phyloP scores from a whole-genome alignment of 495 filamentous ascomycete species.

The Aspergillus leporis region DNA sequence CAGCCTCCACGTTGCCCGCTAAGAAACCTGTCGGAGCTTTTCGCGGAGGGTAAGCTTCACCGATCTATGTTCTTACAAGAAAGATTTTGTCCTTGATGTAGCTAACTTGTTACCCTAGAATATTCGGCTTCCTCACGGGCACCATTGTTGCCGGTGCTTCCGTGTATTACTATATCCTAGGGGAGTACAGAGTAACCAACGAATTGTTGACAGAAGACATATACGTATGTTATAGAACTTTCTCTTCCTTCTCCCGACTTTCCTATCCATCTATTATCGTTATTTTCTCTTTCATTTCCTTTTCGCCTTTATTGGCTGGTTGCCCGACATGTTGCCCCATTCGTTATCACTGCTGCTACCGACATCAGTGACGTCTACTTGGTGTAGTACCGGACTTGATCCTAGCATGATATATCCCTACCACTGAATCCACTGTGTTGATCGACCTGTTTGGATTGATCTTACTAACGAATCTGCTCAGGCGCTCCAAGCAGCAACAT shows the following conservation, averaged over 20 bases:
- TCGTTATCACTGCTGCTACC: background rate
- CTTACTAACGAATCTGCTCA: slow-evolving; percentile 35
- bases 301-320: slow-evolving; percentile 1
- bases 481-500: slow-evolving; percentile 85
- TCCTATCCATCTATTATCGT: background rate
- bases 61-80: background rate
- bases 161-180: slow-evolving; percentile 88
- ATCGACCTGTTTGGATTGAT: background rate
- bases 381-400: background rate
- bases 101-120: slow-evolving; percentile 46
- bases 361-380: background rate
- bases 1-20: slow-evolving; percentile 54
- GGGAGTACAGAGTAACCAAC: slow-evolving; percentile 92
- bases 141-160: slow-evolving; percentile 73
- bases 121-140: slow-evolving; percentile 93
- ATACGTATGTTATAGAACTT: slow-evolving; percentile 64
- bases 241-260: slow-evolving; percentile 7
- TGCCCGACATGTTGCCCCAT: too few species aligned
- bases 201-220: slow-evolving; percentile 95
- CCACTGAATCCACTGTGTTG: background rate
- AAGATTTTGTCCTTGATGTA: background rate
- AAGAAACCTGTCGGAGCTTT: slow-evolving; percentile 88
- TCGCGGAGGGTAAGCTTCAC: slow-evolving; percentile 76
- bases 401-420: background rate
- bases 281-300: slow-evolving; percentile 9